These are phyloP conservation scores for Periglandula ipomoeae DNA, from an alignment of 2,329 filamentous ascomycete species.

Conservation along the genomic window DNA sequence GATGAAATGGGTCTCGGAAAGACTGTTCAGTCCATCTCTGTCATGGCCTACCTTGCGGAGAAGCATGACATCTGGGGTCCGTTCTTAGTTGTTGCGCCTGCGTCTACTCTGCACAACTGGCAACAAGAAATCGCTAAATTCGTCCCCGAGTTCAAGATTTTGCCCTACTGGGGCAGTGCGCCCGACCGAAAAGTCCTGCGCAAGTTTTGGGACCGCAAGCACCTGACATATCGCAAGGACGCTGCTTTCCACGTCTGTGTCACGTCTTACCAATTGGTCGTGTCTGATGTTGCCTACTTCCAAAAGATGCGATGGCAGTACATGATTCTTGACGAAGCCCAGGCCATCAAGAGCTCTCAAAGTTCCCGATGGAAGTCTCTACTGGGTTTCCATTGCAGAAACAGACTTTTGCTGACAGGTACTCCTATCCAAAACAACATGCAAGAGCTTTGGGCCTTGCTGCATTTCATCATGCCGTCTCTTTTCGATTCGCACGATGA, in stretches of 20 bases:
- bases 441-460: conserved; percentile 94
- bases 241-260: conserved; percentile 93
- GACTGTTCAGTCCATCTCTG: conserved; percentile 96
- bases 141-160: conserved; percentile 85
- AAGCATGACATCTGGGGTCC: conserved; percentile 98
- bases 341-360: conserved; percentile 96
- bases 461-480: conserved; percentile 99
- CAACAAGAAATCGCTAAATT: conserved; percentile 96
- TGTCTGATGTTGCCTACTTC: conserved; percentile 93
- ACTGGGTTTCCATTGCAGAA: conserved; percentile 88
- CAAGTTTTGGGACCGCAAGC: conserved; percentile 98
- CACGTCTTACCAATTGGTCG: conserved; percentile 94
- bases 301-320: conserved; percentile 99
- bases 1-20: conserved; percentile 99
- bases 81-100: conserved; percentile 91
- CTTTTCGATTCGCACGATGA: conserved; percentile 91
- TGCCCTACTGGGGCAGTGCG: conserved; percentile 95
- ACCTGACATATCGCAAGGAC: conserved; percentile 88
- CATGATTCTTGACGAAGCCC: conserved; percentile 98
- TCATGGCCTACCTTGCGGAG: conserved; percentile 97
- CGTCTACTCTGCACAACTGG: conserved; percentile 97
- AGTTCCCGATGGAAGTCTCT: conserved; percentile 97
- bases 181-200: conserved; percentile 91
- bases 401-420: conserved; percentile 85
- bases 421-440: conserved; percentile 99